Base-by-base conservation (phyloP, 2,329 filamentous ascomycete species). In the Chalaropsis thielavioides region DNA sequence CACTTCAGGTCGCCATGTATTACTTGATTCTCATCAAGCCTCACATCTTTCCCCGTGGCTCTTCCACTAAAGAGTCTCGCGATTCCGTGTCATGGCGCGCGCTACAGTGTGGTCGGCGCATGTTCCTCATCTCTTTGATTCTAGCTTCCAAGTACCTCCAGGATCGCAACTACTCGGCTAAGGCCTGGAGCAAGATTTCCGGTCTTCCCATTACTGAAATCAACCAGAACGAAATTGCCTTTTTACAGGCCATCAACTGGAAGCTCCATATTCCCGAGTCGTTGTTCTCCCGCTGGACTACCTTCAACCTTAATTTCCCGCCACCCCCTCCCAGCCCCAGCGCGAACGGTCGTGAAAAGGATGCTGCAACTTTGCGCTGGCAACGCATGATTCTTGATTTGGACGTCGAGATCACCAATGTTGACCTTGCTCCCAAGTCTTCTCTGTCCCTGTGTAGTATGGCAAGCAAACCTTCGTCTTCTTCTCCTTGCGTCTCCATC, bases 141-240 rank as follows among this genome's bases (percentile, higher is more conserved):
- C 81, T 99, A 65, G 94, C 94, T 1, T 97, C 94, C 43, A 99
- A 99, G 78, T 99, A 97, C 74, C 80, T 99, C 59, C 94, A 99
- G 76, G 94, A 99, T 74, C 87, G 92, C 70, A 99, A 97, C 77
- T 99, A 95, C 76, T 97, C 94, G 15, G 91, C 94, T 61, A 87
- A 92, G 65, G 94, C 94, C 51, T 99, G 94, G 94, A 97, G 92
- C 75, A 97, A 96, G 80, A 99, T 99, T 70, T 97, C 94, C 19
- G 94, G 94, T n/a, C 80, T 99, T 66, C 90, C 89, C 73, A 92
- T 91, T 2, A 80, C 83, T 65, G 94, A 99, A 76, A 97, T 99
- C 75, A 97, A 97, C 76, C 88, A 91, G 72, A 97, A 97, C 74
- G 94, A 99, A 77, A 87, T 95, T 74, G 86, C 89, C 19, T 99